phyloP scores from a whole-genome alignment of 2,329 filamentous ascomycete species.

The Annulohypoxylon truncatum region DNA sequence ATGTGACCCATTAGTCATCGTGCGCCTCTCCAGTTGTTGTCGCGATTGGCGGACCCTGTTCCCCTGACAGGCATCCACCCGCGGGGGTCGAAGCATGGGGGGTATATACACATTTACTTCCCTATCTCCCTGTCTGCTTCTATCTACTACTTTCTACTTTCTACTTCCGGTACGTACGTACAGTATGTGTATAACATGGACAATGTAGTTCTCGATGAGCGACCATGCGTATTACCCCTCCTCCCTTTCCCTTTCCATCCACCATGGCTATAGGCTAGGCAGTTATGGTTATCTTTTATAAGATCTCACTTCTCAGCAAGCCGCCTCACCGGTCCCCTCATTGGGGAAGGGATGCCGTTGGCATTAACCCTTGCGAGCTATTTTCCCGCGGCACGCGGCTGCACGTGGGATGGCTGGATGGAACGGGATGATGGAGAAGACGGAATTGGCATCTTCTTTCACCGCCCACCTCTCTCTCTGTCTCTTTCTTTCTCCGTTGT shows the following conservation, averaged over 20 bases:
- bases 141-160: neutral
- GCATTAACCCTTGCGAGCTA: conserved; percentile 19
- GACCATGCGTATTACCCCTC: neutral
- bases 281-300: neutral
- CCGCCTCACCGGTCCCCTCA: conserved; percentile 23
- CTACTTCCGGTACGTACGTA: neutral
- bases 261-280: neutral
- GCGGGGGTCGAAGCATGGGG: conserved; percentile 16
- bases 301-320: conserved; percentile 10
- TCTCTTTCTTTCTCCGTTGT: neutral
- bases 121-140: neutral
- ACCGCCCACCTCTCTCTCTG: conserved; percentile 25
- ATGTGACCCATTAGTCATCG: conserved; percentile 22
- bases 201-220: conserved; percentile 3
- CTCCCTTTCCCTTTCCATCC: neutral
- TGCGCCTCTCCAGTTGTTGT: conserved; percentile 13
- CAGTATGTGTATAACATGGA: conserved; percentile 2
- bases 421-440: conserved; percentile 26
- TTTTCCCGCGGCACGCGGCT: conserved; percentile 20
- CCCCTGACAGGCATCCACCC: conserved; percentile 26
- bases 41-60: conserved; percentile 17
- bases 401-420: conserved; percentile 34
- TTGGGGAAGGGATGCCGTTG: conserved; percentile 8
- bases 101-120: conserved; percentile 5
- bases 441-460: conserved; percentile 21